Evolutionary conservation across 257 asterid species (phyloP), one percentile per base, ranked within the genome.

Genomic region (Nicotiana obtusifolia): DNA sequence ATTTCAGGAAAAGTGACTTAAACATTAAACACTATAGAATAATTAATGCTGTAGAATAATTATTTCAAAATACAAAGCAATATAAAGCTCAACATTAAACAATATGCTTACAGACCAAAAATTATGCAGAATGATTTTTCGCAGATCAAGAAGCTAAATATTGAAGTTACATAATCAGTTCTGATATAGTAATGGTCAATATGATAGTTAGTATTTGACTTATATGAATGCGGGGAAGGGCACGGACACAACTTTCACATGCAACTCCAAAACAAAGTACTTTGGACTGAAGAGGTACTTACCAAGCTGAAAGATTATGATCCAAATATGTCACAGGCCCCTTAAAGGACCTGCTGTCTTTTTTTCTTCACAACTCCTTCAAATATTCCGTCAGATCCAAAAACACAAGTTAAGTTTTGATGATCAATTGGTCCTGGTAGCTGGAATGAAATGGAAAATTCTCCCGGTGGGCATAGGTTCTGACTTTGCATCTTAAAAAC

Each of bases 371-470:
- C 89, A 57, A 85, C 56, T 37, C 89, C 92, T 84, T 89, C 90
- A 41, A 89, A 86, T 81, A 87, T 82, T 24, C 90, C 92, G 54
- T 89, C 91, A 76, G 82, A 52, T 19, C 90, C 88, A 59, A 86
- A 89, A n/a, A 78, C 52, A 56, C 87, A 82, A 28, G 67, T 71
- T 10, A 82, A 19, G 52, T 83, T 81, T 30, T 80, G 81, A 57
- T 81, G 76, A 80, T 84, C 89, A 81, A 86, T 82, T 26, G 92
- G 87, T 56, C 89, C 92, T 14, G 90, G 89, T 19, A 89, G 86
- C 82, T 65, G 87, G 85, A 89, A 89, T 47, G 90, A 83, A 81
- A 89, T 35, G 10, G 92, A 84, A 71, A 89, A 89, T 22, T 86
- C 88, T 24, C 92, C 92, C 30, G 86, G 84, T 6, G 92, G 89